Conservation (phyloP, 257 asterid species). For the Solanum pinnatisectum region DNA sequence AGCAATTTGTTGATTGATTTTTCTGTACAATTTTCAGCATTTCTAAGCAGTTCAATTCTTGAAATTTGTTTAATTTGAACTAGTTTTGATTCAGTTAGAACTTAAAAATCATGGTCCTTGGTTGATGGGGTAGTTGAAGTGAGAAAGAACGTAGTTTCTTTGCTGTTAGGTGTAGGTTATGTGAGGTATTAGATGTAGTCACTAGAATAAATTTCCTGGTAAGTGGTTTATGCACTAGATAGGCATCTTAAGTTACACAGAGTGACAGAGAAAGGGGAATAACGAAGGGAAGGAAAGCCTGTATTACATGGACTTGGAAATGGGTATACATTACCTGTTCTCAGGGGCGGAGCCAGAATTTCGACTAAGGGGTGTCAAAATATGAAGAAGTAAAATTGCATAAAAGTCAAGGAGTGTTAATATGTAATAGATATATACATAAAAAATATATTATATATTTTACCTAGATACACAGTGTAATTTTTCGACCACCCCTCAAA, state of each 20-base stretch:
- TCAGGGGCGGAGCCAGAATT: not conserved
- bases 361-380: not conserved
- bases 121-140: not conserved
- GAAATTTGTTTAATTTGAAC: not conserved
- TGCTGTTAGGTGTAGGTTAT: not conserved
- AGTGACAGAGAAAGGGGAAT: not conserved
- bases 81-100: not conserved
- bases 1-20: conserved; percentile 8
- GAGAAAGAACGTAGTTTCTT: not conserved
- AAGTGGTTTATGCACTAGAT: not conserved
- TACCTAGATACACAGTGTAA: not conserved
- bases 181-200: not conserved
- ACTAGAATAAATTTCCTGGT: not conserved
- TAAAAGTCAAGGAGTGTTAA: not conserved
- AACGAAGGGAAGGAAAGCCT: not conserved
- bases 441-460: too few species aligned
- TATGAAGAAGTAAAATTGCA: too few species aligned
- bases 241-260: not conserved
- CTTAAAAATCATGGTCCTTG: not conserved
- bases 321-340: not conserved
- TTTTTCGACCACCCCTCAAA: not conserved
- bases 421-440: not conserved
- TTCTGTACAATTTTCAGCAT: not conserved
- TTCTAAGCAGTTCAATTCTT: not conserved
- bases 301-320: not conserved